phyloP scores from a whole-genome alignment of 148 eudicot genomes.

The Amaranthus cruentus region DNA sequence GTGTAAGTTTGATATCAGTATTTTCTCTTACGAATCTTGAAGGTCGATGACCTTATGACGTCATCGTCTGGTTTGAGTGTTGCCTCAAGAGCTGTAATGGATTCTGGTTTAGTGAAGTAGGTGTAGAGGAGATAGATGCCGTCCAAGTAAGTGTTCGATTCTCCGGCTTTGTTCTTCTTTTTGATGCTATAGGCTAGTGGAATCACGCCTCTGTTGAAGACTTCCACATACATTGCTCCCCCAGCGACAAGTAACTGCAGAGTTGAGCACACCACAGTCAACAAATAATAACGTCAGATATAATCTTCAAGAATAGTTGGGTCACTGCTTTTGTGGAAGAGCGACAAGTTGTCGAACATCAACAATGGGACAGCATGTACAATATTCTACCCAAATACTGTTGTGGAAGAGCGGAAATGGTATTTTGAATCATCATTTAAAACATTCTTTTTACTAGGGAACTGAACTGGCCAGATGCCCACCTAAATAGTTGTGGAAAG shows the following conservation, averaged over 20 bases:
- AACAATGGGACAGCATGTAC: too few species aligned
- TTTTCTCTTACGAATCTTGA: slow-evolving; percentile 76
- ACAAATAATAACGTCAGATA: too few species aligned
- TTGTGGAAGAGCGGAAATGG: too few species aligned
- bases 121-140: slow-evolving; percentile 89
- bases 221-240: slow-evolving; percentile 81
- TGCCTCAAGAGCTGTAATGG: slow-evolving; percentile 48
- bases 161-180: slow-evolving; percentile 92
- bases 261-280: neutral
- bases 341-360: too few species aligned
- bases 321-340: too few species aligned
- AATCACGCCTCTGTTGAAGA: slow-evolving; percentile 83
- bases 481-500: too few species aligned
- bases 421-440: too few species aligned
- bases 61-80: slow-evolving; percentile 54
- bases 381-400: too few species aligned
- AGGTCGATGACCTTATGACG: slow-evolving; percentile 66
- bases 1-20: slow-evolving; percentile 21
- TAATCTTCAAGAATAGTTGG: too few species aligned
- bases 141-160: slow-evolving; percentile 76
- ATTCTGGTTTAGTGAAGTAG: slow-evolving; percentile 90
- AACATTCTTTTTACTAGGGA: too few species aligned
- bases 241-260: slow-evolving; percentile 79
- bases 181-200: slow-evolving; percentile 79
- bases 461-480: too few species aligned